A percentile compares a stretch with the other conserved stretches of the same genome.
phyloP scores from a whole-genome alignment of 257 asterid species.

The Petunia secreta region DNA sequence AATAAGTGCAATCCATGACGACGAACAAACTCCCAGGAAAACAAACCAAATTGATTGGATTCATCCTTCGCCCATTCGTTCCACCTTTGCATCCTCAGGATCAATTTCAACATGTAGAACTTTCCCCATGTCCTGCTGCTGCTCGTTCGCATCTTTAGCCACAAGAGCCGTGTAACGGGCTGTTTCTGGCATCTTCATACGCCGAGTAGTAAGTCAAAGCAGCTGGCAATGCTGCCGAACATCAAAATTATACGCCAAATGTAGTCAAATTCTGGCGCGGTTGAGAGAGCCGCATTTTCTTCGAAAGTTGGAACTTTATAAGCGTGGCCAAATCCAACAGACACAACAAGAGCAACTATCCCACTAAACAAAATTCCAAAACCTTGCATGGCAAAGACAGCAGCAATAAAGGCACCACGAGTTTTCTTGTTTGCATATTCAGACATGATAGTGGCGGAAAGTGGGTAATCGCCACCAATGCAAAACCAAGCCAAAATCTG shows the following conservation, averaged over 20 bases:
- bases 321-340: constrained; percentile 4
- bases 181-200: constrained; percentile 40
- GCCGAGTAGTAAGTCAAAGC: constrained; percentile 35
- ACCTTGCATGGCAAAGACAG: constrained; percentile 43
- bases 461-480: constrained; percentile 18
- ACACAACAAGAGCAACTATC: constrained; percentile 12
- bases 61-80: not conserved
- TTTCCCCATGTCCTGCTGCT: constrained; percentile 34
- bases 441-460: constrained; percentile 2
- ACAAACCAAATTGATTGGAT: constrained; percentile 18
- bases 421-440: constrained; percentile 19
- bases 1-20: constrained; percentile 35
- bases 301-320: not conserved
- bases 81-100: not conserved
- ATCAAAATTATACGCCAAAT: constrained; percentile 41
- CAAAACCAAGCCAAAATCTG: constrained; percentile 39
- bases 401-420: constrained; percentile 34
- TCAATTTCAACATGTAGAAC: constrained; percentile 35
- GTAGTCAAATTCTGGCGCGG: constrained; percentile 33
- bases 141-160: constrained; percentile 34
- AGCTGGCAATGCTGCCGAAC: constrained; percentile 38
- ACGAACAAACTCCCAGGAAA: constrained; percentile 29
- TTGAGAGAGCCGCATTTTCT: constrained; percentile 25
- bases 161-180: constrained; percentile 36
- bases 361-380: constrained; percentile 36